Evolutionary conservation across 2,329 filamentous ascomycete species (phyloP).

Genomic region (Gaeumannomyces sp.): DNA sequence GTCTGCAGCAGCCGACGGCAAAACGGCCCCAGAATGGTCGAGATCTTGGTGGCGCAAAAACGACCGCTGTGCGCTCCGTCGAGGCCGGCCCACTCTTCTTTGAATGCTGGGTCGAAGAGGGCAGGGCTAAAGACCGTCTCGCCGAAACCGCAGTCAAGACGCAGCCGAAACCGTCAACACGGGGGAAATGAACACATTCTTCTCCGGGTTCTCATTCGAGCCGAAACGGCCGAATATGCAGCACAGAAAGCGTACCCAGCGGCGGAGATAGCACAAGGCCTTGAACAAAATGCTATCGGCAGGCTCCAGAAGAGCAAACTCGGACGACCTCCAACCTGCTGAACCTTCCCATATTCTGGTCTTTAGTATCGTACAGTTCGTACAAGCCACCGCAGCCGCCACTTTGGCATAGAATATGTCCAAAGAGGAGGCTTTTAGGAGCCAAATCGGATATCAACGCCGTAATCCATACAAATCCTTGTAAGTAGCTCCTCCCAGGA

Average conservation of each 20-base stretch:
- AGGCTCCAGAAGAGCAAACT: too few relatives aligned
- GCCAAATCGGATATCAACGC: neutral
- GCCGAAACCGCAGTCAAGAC: neutral
- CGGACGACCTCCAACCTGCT: too few relatives aligned
- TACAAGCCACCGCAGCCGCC: too few relatives aligned
- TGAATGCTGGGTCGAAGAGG: slow-evolving; percentile 61
- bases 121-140: slow-evolving; percentile 28
- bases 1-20: slow-evolving; percentile 31
- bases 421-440: neutral
- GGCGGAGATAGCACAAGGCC: too few relatives aligned
- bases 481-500: slow-evolving; percentile 8
- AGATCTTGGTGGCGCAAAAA: slow-evolving; percentile 33
- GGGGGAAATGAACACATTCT: too few relatives aligned
- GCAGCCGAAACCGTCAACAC: too few relatives aligned
- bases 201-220: neutral
- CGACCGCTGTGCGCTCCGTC: slow-evolving; percentile 46
- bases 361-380: too few relatives aligned
- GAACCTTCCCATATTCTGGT: too few relatives aligned
- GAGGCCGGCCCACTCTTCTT: slow-evolving; percentile 55
- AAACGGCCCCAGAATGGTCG: slow-evolving; percentile 16
- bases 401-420: neutral
- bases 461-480: neutral
- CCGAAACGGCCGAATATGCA: neutral
- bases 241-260: too few relatives aligned
- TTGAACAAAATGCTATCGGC: too few relatives aligned